Base-by-base conservation (phyloP, 768 basidiomycete genomes). In the Mycena rebaudengoi region DNA sequence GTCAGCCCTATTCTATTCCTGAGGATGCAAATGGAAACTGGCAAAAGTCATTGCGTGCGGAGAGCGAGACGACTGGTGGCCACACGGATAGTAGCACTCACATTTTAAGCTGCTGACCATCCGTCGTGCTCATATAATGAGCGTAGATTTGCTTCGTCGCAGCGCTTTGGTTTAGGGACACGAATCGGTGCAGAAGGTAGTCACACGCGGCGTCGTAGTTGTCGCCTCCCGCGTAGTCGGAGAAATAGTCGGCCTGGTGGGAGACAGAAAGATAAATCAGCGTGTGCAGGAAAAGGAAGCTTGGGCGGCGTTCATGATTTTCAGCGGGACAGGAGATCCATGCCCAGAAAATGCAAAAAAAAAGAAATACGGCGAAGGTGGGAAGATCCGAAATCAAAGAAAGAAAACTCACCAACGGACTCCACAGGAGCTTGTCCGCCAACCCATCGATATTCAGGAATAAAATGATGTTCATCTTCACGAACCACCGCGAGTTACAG, bases 381-480 rank as follows among this genome's bases (percentile, higher is more conserved):
- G 57, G 25, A 44, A 43, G 30, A 52, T 3, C 14, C 16, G 20
- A 28, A n/a, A n/a, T n/a, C n/a, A n/a, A 26, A 58, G 12, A 48
- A 40, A 40, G 21, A 39, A 11, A 29, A 56, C 62, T 25, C 53
- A 63, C 62, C 39, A 63, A 8, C 13, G 62, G 62, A 35, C 55
- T 63, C 48, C 86, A 82, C 0, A 92, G 92, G 4, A 98, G 85
- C 75, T 98, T 99, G 75, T 96, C 95, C 2, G 92, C 90, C 77
- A 99, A 98, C 44, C 97, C 81, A 78, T 99, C 97, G 75, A 97
- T 96, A 84, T 96, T 98, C 65, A 98, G 79, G 88, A 96, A 97
- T 35, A 98, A 83, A 72, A 98, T 98, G 73, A 98, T 97, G 2
- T 92, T 95, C 4, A 96, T 96, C 80, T 96, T 94, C 73, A 94